A percentile compares a stretch with the other conserved stretches of the same genome.
These are phyloP conservation scores for Tylopilus sp. DNA, from an alignment of 768 basidiomycete species.

Conservation along the genomic window DNA sequence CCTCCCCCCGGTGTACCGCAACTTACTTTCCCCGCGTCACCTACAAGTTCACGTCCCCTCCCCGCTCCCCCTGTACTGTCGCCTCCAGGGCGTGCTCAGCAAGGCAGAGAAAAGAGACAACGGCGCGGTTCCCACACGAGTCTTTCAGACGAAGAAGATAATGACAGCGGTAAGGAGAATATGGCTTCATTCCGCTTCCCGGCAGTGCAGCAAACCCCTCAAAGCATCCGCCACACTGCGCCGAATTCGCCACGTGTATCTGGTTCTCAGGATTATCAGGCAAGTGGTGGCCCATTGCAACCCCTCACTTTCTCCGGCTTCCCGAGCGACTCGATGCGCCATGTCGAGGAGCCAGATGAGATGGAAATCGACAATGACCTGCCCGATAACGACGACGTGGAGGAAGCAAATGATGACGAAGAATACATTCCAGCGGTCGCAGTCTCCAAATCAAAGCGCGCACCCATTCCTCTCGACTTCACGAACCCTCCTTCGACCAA, in stretches of 20 bases:
- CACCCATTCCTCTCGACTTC: slow-evolving; percentile 81
- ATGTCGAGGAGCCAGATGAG: slow-evolving; percentile 8
- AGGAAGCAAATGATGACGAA: slow-evolving; percentile 17
- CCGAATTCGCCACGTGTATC: slow-evolving; percentile 37
- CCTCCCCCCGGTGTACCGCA: slow-evolving; percentile 64
- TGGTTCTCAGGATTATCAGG: slow-evolving; percentile 21
- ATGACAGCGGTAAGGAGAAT: slow-evolving; percentile 52
- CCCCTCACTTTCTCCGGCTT: slow-evolving; percentile 70
- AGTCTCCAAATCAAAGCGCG: slow-evolving; percentile 48
- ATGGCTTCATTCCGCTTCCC: slow-evolving; percentile 82
- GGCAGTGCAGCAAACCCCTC: slow-evolving; percentile 45
- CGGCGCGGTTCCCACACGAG: slow-evolving; percentile 47
- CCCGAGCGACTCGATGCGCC: slow-evolving; percentile 35
- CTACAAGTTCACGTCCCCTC: slow-evolving; percentile 37
- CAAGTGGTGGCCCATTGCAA: slow-evolving; percentile 24
- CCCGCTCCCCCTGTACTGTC: slow-evolving; percentile 34
- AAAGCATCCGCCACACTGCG: slow-evolving; percentile 45
- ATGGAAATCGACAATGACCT: slow-evolving; percentile 11
- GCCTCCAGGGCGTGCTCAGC: slow-evolving; percentile 32
- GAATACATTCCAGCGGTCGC: slow-evolving; percentile 13
- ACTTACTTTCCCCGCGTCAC: slow-evolving; percentile 37
- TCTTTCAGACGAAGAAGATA: slow-evolving; percentile 33
- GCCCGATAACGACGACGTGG: not conserved
- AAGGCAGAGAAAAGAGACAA: slow-evolving; percentile 81
- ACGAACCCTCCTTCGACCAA: slow-evolving; percentile 60